phyloP scores from a whole-genome alignment of 345 rosid species.

The Citrus inodora region DNA sequence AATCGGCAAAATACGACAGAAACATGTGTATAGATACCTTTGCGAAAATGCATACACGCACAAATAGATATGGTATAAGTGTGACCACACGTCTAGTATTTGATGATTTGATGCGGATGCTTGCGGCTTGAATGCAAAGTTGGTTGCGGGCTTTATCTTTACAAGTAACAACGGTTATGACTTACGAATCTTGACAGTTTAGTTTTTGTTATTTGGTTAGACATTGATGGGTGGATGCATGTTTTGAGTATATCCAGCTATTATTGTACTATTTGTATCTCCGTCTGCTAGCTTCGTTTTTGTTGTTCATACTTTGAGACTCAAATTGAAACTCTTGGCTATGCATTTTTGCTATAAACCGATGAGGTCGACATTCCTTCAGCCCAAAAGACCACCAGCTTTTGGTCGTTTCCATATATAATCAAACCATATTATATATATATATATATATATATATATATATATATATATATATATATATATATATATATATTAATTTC shows the following conservation, averaged over 20 bases:
- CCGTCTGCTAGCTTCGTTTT: slow-evolving; percentile 1
- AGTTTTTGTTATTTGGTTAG: not conserved
- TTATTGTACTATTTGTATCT: not conserved
- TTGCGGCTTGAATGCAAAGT: slow-evolving; percentile 8
- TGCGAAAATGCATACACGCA: too few species aligned
- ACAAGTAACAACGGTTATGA: not conserved
- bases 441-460: too few species aligned
- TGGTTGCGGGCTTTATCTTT: not conserved
- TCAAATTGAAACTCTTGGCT: too few species aligned
- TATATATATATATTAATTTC: too few species aligned
- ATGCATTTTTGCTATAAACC: too few species aligned
- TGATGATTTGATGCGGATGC: slow-evolving; percentile 5
- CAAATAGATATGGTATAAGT: too few species aligned
- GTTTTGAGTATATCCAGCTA: not conserved
- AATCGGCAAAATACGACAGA: not conserved
- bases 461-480: too few species aligned
- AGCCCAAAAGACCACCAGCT: too few species aligned
- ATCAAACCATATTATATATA: too few species aligned
- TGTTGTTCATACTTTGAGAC: not conserved
- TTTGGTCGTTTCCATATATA: too few species aligned
- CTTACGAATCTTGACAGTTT: slow-evolving; percentile 2
- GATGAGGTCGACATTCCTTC: too few species aligned
- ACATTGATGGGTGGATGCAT: not conserved
- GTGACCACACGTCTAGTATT: too few species aligned
- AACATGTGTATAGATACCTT: not conserved